Evolutionary conservation across 1,284 basidiomycete species (phyloP), one percentile per base, ranked within the genome.

Genomic region (Malassezia obtusa): DNA sequence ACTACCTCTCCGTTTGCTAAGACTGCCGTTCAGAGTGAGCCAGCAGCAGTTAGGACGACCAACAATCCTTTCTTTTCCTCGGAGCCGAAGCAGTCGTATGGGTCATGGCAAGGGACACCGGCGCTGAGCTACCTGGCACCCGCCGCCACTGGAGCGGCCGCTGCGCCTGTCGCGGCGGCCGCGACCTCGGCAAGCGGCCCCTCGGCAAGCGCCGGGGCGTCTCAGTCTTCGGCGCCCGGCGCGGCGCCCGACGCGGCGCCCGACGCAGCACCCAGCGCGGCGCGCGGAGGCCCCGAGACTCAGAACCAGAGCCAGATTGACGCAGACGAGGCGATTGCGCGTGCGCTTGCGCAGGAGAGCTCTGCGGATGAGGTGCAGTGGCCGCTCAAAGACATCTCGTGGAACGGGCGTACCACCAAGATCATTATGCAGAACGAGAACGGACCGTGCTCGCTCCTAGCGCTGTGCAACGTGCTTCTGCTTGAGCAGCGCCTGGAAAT

Each of bases 371-470:
- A 65, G 24, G 58, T 57, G 14, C 67, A 69, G 38, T 69, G 67
- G 67, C 56, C 62, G 10, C 44, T 67, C 21, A 63, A 63, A 39
- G 65, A 69, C 31, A 62, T 69, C 45, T 46, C 54, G 17, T 64
- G 65, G 62, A 56, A 53, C 24, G 64, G 65, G 3, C 45, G 56
- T 2, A 45, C 51, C 3, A 54, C 57, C 50, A 64, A 65, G 54
- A 62, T 65, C 58, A 63, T 71, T 41, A 64, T 66, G 17, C 63
- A 87, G 83, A 55, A 75, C 49, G 61, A 57, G 19, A 78, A 78
- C 46, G 77, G 77, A 1, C 89, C 88, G 7, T 94, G 89, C 70
- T 89, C 87, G 0, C 84, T 92, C 60, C 86, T 92, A 62, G 87
- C 88, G 11, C 84, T 89, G 59, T 64, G 61, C 56, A 71, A 71